A percentile compares a stretch with the other conserved stretches of the same genome.
phyloP scores from a whole-genome alignment of 2,329 filamentous ascomycete genomes.

The Trematosphaeria pertusa region DNA sequence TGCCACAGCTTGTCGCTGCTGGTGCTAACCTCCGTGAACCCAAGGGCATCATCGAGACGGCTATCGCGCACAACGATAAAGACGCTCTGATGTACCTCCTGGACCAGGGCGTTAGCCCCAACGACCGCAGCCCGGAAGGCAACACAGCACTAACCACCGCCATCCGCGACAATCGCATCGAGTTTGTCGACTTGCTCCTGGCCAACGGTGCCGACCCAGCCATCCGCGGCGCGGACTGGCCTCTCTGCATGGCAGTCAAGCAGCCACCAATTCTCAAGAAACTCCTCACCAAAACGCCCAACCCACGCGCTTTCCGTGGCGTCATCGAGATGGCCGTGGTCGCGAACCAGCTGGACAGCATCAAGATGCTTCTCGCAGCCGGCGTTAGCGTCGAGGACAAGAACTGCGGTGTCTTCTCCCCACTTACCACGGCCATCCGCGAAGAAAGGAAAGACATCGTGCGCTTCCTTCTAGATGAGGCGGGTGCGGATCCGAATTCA shows the following conservation, averaged over 20 bases:
- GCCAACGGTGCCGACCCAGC: constrained; percentile 67
- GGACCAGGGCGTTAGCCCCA: constrained; percentile 65
- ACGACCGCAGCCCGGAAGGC: constrained; percentile 65
- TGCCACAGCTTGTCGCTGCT: constrained; percentile 64
- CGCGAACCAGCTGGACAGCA: constrained; percentile 70
- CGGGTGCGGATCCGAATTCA: constrained; percentile 68
- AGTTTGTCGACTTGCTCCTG: constrained; percentile 67
- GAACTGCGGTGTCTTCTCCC: constrained; percentile 75
- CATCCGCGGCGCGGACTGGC: constrained; percentile 72
- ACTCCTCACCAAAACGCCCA: constrained; percentile 63
- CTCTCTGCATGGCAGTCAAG: constrained; percentile 71
- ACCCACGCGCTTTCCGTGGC: constrained; percentile 69
- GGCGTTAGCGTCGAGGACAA: constrained; percentile 74
- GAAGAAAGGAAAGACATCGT: constrained; percentile 69
- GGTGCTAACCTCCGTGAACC: constrained; percentile 66
- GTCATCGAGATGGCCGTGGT: constrained; percentile 72
- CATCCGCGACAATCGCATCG: constrained; percentile 65
- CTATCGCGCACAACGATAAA: constrained; percentile 67
- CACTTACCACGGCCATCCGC: constrained; percentile 70
- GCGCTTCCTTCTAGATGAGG: constrained; percentile 66
- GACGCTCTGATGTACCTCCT: constrained; percentile 68
- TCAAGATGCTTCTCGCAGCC: constrained; percentile 69
- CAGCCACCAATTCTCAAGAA: constrained; percentile 66
- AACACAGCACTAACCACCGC: constrained; percentile 71
- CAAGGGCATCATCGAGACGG: constrained; percentile 71